These are phyloP conservation scores for Glarea lozoyensis DNA, from an alignment of 495 filamentous ascomycete genomes.

Conservation along the genomic window DNA sequence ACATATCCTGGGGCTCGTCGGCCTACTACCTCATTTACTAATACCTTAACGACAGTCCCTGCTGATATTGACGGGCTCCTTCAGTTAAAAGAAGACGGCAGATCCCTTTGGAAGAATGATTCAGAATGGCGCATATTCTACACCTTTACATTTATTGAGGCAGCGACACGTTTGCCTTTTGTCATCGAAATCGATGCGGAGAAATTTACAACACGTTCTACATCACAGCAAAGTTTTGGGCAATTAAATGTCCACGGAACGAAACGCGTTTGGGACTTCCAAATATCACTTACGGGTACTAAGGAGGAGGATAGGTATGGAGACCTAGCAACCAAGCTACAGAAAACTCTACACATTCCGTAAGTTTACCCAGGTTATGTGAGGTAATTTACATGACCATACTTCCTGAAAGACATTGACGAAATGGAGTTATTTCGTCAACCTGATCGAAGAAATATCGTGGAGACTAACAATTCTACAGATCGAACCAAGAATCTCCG, in stretches of 20 bases:
- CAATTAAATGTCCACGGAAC: slow-evolving; percentile 32
- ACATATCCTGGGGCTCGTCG: slow-evolving; percentile 10
- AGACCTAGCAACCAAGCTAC: slow-evolving; percentile 23
- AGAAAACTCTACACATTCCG: slow-evolving; percentile 27
- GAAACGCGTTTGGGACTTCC: slow-evolving; percentile 34
- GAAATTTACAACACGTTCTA: slow-evolving; percentile 21
- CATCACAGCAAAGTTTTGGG: slow-evolving; percentile 10
- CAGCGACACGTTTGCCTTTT: slow-evolving; percentile 23
- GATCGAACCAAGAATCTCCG: too few species aligned
- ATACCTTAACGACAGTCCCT: slow-evolving; percentile 27
- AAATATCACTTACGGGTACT: slow-evolving; percentile 20
- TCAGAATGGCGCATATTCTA: slow-evolving; percentile 29
- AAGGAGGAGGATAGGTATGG: slow-evolving; percentile 18
- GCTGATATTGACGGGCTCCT: slow-evolving; percentile 30
- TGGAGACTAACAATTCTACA: too few species aligned
- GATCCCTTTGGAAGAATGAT: neutral
- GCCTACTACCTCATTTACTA: slow-evolving; percentile 26
- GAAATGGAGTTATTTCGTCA: too few species aligned
- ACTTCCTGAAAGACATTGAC: too few species aligned
- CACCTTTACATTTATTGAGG: slow-evolving; percentile 30
- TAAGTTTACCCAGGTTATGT: slow-evolving; percentile 19
- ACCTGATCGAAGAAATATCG: too few species aligned
- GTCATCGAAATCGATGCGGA: slow-evolving; percentile 40
- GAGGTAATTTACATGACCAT: neutral
- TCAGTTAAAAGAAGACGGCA: slow-evolving; percentile 15